phyloP scores from a whole-genome alignment of 139 green algal species.

The Chlorella sp. region DNA sequence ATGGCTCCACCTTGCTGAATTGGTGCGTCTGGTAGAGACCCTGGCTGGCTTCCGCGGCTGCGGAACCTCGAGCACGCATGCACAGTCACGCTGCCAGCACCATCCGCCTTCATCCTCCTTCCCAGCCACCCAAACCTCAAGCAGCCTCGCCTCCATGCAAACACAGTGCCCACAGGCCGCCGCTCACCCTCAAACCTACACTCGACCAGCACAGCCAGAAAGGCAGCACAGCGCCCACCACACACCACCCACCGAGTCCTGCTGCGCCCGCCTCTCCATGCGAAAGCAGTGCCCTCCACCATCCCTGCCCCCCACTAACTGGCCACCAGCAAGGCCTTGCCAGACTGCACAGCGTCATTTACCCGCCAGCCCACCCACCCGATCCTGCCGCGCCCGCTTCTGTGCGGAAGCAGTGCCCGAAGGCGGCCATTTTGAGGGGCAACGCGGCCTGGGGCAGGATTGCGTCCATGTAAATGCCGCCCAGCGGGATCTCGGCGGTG shows the following conservation, averaged over 20 bases:
- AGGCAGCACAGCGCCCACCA: not conserved
- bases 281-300: not conserved
- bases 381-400: constrained; percentile 90
- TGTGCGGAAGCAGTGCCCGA: constrained; percentile 96
- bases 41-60: too few relatives aligned
- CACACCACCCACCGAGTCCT: constrained; percentile 25
- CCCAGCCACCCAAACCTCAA: too few relatives aligned
- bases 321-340: not conserved
- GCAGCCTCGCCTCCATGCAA: too few relatives aligned
- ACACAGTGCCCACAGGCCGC: too few relatives aligned
- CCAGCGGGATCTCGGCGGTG: constrained; percentile 96
- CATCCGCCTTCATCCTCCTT: too few relatives aligned
- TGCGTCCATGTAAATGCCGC: constrained; percentile 90
- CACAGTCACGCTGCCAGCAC: too few relatives aligned
- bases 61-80: too few relatives aligned
- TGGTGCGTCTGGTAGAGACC: too few relatives aligned
- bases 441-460: constrained; percentile 84
- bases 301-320: not conserved
- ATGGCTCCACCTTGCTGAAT: too few relatives aligned
- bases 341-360: not conserved
- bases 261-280: constrained; percentile 94
- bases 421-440: constrained; percentile 92
- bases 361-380: not conserved
- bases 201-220: not conserved
- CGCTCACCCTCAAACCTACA: too few relatives aligned